phyloP scores from a whole-genome alignment of 148 eudicot species.

The Cornus kousa region DNA sequence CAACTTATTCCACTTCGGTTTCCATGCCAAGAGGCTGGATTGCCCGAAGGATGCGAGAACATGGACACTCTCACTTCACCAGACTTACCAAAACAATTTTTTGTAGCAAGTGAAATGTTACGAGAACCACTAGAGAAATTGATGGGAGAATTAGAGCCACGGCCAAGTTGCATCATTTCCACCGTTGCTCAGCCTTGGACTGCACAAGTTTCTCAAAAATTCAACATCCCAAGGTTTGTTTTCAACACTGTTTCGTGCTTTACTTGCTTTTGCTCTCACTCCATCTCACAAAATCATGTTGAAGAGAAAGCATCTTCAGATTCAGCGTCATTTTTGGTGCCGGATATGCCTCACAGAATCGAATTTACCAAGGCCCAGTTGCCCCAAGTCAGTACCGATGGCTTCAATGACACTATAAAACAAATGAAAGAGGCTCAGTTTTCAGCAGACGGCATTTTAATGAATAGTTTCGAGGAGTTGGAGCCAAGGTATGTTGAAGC shows the following conservation, averaged over 20 bases:
- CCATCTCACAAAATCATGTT: neutral
- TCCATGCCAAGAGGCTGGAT: slow-evolving; percentile 25
- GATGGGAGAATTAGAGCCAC: slow-evolving; percentile 2
- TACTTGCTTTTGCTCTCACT: slow-evolving; percentile 17
- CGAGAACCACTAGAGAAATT: slow-evolving; percentile 16
- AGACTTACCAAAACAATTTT: slow-evolving; percentile 4
- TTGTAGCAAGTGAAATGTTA: slow-evolving; percentile 20
- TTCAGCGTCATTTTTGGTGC: slow-evolving; percentile 22
- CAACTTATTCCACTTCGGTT: slow-evolving; percentile 15
- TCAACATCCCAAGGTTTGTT: slow-evolving; percentile 29
- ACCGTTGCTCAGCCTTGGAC: slow-evolving; percentile 33
- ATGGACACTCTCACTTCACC: slow-evolving; percentile 29
- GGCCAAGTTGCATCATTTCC: slow-evolving; percentile 25
- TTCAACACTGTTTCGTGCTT: slow-evolving; percentile 30
- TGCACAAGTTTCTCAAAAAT: slow-evolving; percentile 11
- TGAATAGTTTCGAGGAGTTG: slow-evolving; percentile 30
- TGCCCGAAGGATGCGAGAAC: slow-evolving; percentile 37
- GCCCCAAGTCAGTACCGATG: slow-evolving; percentile 5
- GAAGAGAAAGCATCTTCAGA: slow-evolving; percentile 1
- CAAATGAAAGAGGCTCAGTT: slow-evolving; percentile 10
- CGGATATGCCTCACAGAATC: slow-evolving; percentile 24
- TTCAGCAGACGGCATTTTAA: slow-evolving; percentile 14
- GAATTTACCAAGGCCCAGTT: slow-evolving; percentile 31
- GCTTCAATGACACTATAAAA: neutral
- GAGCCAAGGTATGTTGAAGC: slow-evolving; percentile 25